These are phyloP conservation scores for Eleusine coracana DNA, from an alignment of 176 grass and related monocot species.

Conservation along the genomic window DNA sequence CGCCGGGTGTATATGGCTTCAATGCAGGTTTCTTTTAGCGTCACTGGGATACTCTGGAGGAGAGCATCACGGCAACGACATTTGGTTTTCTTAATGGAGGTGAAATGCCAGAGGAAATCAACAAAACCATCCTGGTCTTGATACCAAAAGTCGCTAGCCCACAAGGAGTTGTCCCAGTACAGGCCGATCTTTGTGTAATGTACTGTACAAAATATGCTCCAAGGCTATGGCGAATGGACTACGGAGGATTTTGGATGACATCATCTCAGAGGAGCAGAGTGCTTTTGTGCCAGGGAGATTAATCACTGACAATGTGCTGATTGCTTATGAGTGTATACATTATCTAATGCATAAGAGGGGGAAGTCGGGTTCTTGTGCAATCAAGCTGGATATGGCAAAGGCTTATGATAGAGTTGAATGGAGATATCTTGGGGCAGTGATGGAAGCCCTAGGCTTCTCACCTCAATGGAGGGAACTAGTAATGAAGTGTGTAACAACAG, in stretches of 20 bases:
- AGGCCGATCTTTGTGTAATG: neutral
- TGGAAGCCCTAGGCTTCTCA: neutral
- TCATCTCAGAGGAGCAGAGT: neutral
- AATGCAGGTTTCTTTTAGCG: neutral
- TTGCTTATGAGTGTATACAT: neutral
- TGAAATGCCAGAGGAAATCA: neutral
- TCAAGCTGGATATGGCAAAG: neutral
- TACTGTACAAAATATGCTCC: neutral
- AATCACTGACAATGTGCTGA: neutral
- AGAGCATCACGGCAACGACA: neutral
- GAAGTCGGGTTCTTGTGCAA: neutral
- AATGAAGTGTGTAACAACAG: neutral
- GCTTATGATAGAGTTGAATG: too few relatives aligned
- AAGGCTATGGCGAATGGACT: neutral
- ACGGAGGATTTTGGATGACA: neutral
- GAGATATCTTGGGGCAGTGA: neutral
- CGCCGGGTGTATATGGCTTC: neutral
- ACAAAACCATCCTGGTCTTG: neutral
- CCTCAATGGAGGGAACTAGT: neutral
- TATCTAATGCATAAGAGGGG: neutral
- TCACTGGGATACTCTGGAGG: too few relatives aligned
- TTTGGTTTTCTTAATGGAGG: neutral
- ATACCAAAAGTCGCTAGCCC: neutral
- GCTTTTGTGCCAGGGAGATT: too few relatives aligned
- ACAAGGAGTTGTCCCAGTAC: neutral